Evolutionary conservation across 352 stramenopile species (phyloP).

Genomic region (Phytophthora vignae): DNA sequence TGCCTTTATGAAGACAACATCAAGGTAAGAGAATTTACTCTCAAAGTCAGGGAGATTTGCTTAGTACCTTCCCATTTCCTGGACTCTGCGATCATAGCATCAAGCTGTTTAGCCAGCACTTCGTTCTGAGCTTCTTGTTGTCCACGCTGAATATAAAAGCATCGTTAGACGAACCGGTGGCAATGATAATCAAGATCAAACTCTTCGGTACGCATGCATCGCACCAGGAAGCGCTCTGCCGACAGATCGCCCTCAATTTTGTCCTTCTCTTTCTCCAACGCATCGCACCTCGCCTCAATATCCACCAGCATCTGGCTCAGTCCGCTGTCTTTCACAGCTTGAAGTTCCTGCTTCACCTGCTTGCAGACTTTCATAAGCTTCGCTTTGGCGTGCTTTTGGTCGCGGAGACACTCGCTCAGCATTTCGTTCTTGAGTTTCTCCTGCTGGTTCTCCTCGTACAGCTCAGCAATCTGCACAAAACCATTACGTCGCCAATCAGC

Average conservation of each 20-base stretch:
- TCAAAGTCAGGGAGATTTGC: no score
- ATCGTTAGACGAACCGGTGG: not conserved
- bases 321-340: slow-evolving; percentile 67
- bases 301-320: slow-evolving; percentile 74
- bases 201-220: not conserved
- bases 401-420: slow-evolving; percentile 66
- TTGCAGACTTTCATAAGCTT: slow-evolving; percentile 85
- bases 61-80: slow-evolving; percentile 43
- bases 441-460: slow-evolving; percentile 77
- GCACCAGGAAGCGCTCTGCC: slow-evolving; percentile 49
- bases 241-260: slow-evolving; percentile 45
- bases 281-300: slow-evolving; percentile 61
- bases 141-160: slow-evolving; percentile 16
- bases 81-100: slow-evolving; percentile 30
- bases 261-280: slow-evolving; percentile 61
- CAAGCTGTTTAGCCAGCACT: slow-evolving; percentile 26
- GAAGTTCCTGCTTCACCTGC: slow-evolving; percentile 64
- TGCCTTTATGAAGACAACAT: slow-evolving; percentile 31
- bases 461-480: slow-evolving; percentile 49
- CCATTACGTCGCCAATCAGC: not conserved
- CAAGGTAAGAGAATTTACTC: slow-evolving; percentile 1
- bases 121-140: slow-evolving; percentile 31
- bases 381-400: slow-evolving; percentile 72
- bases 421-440: slow-evolving; percentile 79
- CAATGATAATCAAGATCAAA: not conserved